A percentile compares a stretch with the other conserved stretches of the same genome.
Evolutionary conservation across 75 land plant species (phyloP).

Genomic region (Pseudotsuga menziesii): DNA sequence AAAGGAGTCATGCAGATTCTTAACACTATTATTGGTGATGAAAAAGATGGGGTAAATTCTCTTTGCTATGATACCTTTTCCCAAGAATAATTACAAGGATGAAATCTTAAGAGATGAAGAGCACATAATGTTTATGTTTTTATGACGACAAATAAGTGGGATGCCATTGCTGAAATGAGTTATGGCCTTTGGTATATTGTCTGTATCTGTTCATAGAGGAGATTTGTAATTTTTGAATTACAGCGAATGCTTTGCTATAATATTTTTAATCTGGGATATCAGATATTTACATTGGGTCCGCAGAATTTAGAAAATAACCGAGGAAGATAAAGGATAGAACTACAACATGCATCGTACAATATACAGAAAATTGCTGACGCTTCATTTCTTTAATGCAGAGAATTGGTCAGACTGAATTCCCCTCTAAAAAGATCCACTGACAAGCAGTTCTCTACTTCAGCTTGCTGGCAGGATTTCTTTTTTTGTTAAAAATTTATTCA

Average conservation of each 20-base stretch:
- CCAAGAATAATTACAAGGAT: neutral
- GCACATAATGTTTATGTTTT: neutral
- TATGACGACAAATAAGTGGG: neutral
- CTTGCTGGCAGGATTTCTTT: too few relatives aligned
- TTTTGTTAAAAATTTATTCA: too few relatives aligned
- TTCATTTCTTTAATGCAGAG: too few relatives aligned
- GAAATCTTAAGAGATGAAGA: neutral
- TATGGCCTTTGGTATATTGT: neutral
- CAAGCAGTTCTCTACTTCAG: too few relatives aligned
- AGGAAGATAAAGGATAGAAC: too few relatives aligned
- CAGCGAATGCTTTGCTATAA: neutral
- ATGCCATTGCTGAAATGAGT: neutral
- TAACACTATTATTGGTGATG: slow-evolving; percentile 70
- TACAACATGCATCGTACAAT: too few relatives aligned
- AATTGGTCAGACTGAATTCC: too few relatives aligned
- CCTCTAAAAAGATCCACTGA: too few relatives aligned
- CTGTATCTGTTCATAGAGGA: neutral
- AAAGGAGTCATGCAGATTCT: slow-evolving; percentile 94
- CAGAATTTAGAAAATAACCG: too few relatives aligned
- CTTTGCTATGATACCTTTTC: neutral
- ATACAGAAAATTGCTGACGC: too few relatives aligned
- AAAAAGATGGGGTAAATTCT: slow-evolving; percentile 78
- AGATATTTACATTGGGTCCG: neutral
- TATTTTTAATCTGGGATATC: neutral
- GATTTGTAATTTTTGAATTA: neutral